A percentile compares a stretch with the other conserved stretches of the same genome.
Evolutionary conservation across 148 eudicot genomes (phyloP).

Genomic region (Nepenthes mirabilis): DNA sequence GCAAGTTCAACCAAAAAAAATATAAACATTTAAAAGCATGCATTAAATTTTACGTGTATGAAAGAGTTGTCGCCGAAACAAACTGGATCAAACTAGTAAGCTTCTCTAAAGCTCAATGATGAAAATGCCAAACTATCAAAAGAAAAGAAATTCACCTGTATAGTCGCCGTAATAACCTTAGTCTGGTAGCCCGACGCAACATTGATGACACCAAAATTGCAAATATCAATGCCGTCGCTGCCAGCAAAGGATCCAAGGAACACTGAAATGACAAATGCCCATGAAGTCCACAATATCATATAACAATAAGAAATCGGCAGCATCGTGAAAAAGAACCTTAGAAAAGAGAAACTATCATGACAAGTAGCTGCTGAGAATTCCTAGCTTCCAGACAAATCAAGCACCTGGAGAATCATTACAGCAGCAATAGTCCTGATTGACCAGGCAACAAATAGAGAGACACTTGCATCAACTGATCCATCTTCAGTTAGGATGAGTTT

Average conservation of each 20-base stretch:
- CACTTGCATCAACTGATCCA: slow-evolving; percentile 53
- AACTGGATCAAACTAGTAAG: too few species aligned
- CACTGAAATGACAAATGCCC: slow-evolving; percentile 36
- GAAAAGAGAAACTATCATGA: not conserved
- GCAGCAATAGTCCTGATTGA: slow-evolving; percentile 66
- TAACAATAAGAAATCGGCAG: not conserved
- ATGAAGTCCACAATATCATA: slow-evolving; percentile 1
- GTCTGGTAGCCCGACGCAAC: slow-evolving; percentile 27
- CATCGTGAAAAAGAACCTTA: not conserved
- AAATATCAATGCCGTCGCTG: slow-evolving; percentile 44
- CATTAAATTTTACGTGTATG: too few species aligned
- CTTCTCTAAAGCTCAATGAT: not conserved
- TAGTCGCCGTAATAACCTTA: slow-evolving; percentile 26
- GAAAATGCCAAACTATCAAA: not conserved
- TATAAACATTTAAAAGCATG: too few species aligned
- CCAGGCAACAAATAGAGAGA: slow-evolving; percentile 72
- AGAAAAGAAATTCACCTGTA: slow-evolving; percentile 32
- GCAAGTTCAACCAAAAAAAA: too few species aligned
- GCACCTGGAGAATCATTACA: slow-evolving; percentile 76
- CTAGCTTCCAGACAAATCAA: not conserved
- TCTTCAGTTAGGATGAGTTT: slow-evolving; percentile 72
- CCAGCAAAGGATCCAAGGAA: slow-evolving; percentile 71
- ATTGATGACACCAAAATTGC: slow-evolving; percentile 37
- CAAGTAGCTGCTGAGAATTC: not conserved
- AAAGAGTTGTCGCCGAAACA: too few species aligned